Percentiles rank a stretch among this genome's conserved stretches.
phyloP scores from a whole-genome alignment of 2,329 filamentous ascomycete species.

The Chaetomium strumarium region DNA sequence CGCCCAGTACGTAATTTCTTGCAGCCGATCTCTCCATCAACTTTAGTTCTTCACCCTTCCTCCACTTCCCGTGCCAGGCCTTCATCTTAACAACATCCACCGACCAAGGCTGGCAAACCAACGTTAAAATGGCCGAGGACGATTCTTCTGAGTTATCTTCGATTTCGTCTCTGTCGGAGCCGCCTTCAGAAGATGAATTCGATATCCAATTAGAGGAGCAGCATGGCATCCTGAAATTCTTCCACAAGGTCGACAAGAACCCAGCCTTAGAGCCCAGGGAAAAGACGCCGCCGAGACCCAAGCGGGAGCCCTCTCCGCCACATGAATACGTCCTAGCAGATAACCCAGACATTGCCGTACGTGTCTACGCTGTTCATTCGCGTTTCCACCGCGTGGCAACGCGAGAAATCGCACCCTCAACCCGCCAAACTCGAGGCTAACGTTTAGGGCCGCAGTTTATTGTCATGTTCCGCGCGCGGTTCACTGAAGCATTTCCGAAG shows the following conservation, averaged over 20 bases:
- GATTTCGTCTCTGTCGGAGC: conserved; percentile 38
- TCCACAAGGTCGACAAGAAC: conserved; percentile 50
- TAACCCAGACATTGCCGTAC: conserved; percentile 85
- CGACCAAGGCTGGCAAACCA: conserved; percentile 8
- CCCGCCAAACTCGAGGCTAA: conserved; percentile 30
- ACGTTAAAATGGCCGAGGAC: conserved; percentile 49
- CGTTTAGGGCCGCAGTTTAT: conserved; percentile 64
- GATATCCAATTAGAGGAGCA: conserved; percentile 47
- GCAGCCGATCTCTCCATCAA: conserved; percentile 22
- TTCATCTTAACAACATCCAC: conserved; percentile 11
- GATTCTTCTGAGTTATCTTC: conserved; percentile 60
- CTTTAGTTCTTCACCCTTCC: conserved; percentile 25
- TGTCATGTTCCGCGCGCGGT: conserved; percentile 95
- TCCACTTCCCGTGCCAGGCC: conserved; percentile 25
- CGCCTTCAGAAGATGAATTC: conserved; percentile 47
- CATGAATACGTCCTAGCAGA: conserved; percentile 88
- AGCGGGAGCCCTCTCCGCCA: conserved; percentile 79
- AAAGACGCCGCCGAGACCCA: conserved; percentile 61
- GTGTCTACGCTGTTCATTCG: conserved; percentile 42
- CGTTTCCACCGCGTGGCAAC: conserved; percentile 38
- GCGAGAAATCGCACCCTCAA: conserved; percentile 45
- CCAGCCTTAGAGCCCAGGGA: conserved; percentile 45
- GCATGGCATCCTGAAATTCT: conserved; percentile 61
- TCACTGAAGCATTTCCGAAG: conserved; percentile 81
- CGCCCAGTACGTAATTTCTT: conserved; percentile 27